Evolutionary conservation across 495 filamentous ascomycete genomes (phyloP).

Genomic region (Trypethelium eluteriae): DNA sequence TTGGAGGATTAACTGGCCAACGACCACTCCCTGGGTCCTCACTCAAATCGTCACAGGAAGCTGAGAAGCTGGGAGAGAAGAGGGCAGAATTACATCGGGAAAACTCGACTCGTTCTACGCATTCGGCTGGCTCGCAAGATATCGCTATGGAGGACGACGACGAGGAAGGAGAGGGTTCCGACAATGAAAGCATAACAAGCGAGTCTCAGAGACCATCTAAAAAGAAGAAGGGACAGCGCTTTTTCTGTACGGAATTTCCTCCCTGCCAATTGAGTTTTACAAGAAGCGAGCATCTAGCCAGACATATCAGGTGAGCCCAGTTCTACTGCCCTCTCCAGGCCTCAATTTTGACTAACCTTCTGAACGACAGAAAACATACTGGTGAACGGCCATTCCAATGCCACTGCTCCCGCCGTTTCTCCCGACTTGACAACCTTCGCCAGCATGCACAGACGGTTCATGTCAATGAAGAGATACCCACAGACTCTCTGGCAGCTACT

Average conservation of each 20-base stretch:
- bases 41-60: slow-evolving; percentile 44
- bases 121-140: slow-evolving; percentile 37
- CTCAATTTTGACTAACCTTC: slow-evolving; percentile 26
- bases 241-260: slow-evolving; percentile 96
- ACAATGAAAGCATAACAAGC: slow-evolving; percentile 66
- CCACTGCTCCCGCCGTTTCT: slow-evolving; percentile 90
- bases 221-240: slow-evolving; percentile 95
- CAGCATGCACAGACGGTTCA: slow-evolving; percentile 98
- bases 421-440: slow-evolving; percentile 89
- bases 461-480: slow-evolving; percentile 92
- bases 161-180: slow-evolving; percentile 68
- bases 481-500: slow-evolving; percentile 86
- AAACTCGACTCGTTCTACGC: slow-evolving; percentile 54
- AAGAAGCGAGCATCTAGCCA: slow-evolving; percentile 87
- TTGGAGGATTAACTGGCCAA: slow-evolving; percentile 49
- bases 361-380: slow-evolving; percentile 72
- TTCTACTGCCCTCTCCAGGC: not conserved
- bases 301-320: slow-evolving; percentile 73
- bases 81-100: slow-evolving; percentile 43
- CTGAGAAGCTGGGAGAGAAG: slow-evolving; percentile 31
- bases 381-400: slow-evolving; percentile 97
- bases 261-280: slow-evolving; percentile 94
- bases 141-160: slow-evolving; percentile 65
- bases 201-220: slow-evolving; percentile 60
- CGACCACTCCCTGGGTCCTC: slow-evolving; percentile 54